Evolutionary conservation across 1,139 yeast genomes (phyloP).

Genomic region (Arxiozyma slooffiae): DNA sequence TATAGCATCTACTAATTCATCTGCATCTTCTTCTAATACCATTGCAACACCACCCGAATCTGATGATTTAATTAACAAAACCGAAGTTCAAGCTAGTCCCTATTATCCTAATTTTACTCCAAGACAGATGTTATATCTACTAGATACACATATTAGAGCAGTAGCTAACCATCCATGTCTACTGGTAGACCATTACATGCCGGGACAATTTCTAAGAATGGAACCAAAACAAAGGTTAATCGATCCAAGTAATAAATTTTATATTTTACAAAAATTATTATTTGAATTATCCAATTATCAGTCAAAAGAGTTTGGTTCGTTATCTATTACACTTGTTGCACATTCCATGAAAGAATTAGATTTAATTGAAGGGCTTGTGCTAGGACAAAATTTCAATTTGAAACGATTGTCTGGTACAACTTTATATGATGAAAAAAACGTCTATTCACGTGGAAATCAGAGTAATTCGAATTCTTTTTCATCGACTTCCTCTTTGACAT

Average conservation of each 20-base stretch:
- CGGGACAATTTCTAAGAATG: constrained; percentile 53
- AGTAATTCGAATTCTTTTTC: not conserved
- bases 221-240: constrained; percentile 50
- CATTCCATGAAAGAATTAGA: constrained; percentile 59
- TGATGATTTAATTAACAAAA: constrained; percentile 5
- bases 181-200: constrained; percentile 65
- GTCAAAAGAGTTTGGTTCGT: constrained; percentile 9
- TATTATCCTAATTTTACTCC: constrained; percentile 22
- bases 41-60: not conserved
- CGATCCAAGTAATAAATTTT: constrained; percentile 50
- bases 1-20: constrained; percentile 5
- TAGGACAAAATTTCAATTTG: constrained; percentile 52
- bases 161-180: constrained; percentile 57
- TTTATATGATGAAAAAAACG: constrained; percentile 37
- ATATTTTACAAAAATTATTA: constrained; percentile 43
- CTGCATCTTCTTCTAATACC: not conserved
- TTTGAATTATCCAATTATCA: constrained; percentile 24
- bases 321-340: constrained; percentile 44
- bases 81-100: not conserved
- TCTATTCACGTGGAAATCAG: constrained; percentile 4
- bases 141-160: constrained; percentile 43
- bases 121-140: constrained; percentile 33
- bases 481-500: not conserved
- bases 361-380: constrained; percentile 53
- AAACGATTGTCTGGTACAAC: constrained; percentile 54